Evolutionary conservation across 2,329 filamentous ascomycete species (phyloP), one percentile per base, ranked within the genome.

Genomic region (Sporothrix inflata): DNA sequence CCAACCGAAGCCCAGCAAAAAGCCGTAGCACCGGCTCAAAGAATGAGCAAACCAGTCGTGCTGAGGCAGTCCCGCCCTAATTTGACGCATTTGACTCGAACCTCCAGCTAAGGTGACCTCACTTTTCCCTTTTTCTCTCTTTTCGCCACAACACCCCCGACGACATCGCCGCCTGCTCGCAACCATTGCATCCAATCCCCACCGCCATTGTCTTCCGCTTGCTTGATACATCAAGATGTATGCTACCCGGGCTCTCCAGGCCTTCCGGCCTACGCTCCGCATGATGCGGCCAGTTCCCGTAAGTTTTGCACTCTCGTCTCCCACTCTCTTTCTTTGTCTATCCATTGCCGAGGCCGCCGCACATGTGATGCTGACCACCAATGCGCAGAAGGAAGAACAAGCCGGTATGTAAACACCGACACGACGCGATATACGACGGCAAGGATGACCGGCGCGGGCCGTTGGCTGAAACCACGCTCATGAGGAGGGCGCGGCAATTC

Each of bases 261-360:
- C 91, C 87, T 88, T 90, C 82, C 88, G 86, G 82, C 88, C 88
- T 77, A 89, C 89, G 76, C 83, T 83, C 82, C 88, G 88, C 83
- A 87, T 90, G 87, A 87, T 91, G 87, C 85, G 85, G 81, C 89
- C 92, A 77, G 83, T 93, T 79, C 92, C 92, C 78, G 93, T 95
- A 85, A 85, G 90, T 85, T 77, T 55, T 42, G 12, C 38, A 14
- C 8, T 45, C 21, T 45, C 34, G 14, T 65, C 38, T n/a, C 40
- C 60, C 40, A 19, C 11, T n/a, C 9, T 24, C 42, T 14, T 38
- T 14, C 30, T 40, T 53, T 24, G 53, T 38, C 68, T 11, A 57
- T 14, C 38, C 21, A 63, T 45, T 24, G 38, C 68, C 49, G 68
- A 45, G 42, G 40, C 16, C 51, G 9, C 40, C 49, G 42, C 9